A percentile compares a stretch with the other conserved stretches of the same genome.
Conservation (phyloP, 306 rosid genomes). For the Cucurbita argyrosperma region DNA sequence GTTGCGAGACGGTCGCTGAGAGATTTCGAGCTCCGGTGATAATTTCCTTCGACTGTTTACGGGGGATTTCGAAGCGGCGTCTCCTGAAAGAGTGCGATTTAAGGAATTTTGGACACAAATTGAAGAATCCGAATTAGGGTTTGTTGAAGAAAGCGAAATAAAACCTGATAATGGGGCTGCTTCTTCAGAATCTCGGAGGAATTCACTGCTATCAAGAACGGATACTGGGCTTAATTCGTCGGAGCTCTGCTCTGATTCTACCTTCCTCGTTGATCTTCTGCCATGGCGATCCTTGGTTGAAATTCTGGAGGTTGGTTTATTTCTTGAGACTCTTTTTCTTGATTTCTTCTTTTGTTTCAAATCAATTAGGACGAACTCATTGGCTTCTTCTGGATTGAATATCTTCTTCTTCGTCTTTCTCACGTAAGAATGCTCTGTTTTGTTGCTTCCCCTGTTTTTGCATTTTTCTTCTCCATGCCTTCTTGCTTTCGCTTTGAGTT, state of each 20-base stretch:
- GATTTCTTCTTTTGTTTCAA: constrained; percentile 19
- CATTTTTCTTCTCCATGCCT: constrained; percentile 20
- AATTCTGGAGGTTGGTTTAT: constrained; percentile 15
- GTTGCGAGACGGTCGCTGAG: constrained; percentile 13
- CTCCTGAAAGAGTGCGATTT: constrained; percentile 16
- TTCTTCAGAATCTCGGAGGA: constrained; percentile 21
- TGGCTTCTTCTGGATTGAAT: constrained; percentile 3
- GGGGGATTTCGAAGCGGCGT: constrained; percentile 8
- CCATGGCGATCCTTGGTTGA: constrained; percentile 17
- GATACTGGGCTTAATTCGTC: constrained; percentile 85
- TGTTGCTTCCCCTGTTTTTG: constrained; percentile 18
- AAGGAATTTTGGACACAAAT: not conserved
- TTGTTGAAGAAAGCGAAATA: not conserved
- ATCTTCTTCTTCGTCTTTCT: constrained; percentile 8
- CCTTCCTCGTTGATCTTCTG: constrained; percentile 16
- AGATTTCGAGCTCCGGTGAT: constrained; percentile 37
- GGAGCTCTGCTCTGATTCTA: constrained; percentile 31
- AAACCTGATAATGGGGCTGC: constrained; percentile 40
- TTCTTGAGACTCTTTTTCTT: constrained; percentile 18
- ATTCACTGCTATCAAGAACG: constrained; percentile 41
- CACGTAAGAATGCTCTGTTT: constrained; percentile 14
- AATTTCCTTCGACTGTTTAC: constrained; percentile 43
- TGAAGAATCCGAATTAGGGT: not conserved
- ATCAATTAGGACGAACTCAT: constrained; percentile 1
- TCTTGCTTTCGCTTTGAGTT: constrained; percentile 19